Base-by-base conservation (phyloP, 2,329 filamentous ascomycete genomes). In the Ceratocystis alfenasii region DNA sequence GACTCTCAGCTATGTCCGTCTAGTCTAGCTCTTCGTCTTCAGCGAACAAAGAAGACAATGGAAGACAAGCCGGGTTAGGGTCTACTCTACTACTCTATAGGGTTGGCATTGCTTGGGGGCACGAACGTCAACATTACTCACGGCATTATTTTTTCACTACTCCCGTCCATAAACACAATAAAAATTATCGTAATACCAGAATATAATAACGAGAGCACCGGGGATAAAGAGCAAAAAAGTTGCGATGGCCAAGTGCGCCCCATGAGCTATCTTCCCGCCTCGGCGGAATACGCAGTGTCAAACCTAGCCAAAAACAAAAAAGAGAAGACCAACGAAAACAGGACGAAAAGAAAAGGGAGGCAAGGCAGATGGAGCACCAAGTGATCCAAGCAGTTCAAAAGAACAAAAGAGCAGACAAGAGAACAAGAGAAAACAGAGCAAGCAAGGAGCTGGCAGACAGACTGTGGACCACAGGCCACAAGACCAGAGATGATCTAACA, bases 371-470 rank as follows among this genome's bases (percentile, higher is more conserved):
- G 20, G 48, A 53, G 8, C 48, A 53, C 48, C 8, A 53, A 53
- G n/a, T 22, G 48, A 53, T 20, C 48, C 17, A 53, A 53, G n/a
- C 17, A 25, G 30, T 5, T 17, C n/a, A 22, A 60, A 59, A 63
- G 61, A 59, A 17, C 57, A 44, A 57, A 48, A 66, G 33, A 28
- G 10, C 57, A 7, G 30, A 17, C 48, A 30, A 55, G 41, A 60
- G 12, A 46, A 28, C 46, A n/a, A 50, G 33, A 20, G 25, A 41
- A 41, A 28, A 62, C 28, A 41, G 33, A 22, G 28, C 20, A 30
- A 63, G 30, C 28, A n/a, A 44, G 36, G 41, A 22, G n/a, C 41
- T 44, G 36, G 48, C 30, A 65, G 50, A 48, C 46, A 63, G 50
- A 55, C 15, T 12, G 36, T 41, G 12, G 22, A 45, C 6, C 28